These are phyloP conservation scores for Kodamaea sp. DNA, from an alignment of 1,139 yeast genomes.

Conservation along the genomic window DNA sequence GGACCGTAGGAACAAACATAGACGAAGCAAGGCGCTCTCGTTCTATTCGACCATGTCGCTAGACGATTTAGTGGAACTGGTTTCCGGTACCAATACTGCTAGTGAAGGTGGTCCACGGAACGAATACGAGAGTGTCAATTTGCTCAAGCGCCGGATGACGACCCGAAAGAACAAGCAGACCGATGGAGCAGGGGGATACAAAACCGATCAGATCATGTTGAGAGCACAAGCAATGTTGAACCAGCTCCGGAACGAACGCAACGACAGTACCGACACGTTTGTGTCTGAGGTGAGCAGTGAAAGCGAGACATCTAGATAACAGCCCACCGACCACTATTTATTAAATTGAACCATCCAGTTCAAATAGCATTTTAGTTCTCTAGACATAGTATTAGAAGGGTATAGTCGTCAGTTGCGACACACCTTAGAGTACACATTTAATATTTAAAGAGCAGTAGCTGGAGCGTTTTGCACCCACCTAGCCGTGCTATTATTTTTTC, in stretches of 20 bases:
- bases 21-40: conserved; percentile 39
- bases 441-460: too few species aligned
- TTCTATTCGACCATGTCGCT: conserved; percentile 33
- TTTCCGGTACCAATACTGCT: conserved; percentile 1
- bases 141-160: conserved; percentile 41
- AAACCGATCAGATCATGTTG: conserved; percentile 31
- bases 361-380: too few species aligned
- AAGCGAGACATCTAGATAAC: too few species aligned
- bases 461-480: too few species aligned
- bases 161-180: conserved; percentile 27
- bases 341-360: too few species aligned
- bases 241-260: conserved; percentile 28
- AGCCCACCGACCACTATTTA: too few species aligned
- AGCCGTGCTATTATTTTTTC: too few species aligned
- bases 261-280: conserved; percentile 6
- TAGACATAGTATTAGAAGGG: too few species aligned
- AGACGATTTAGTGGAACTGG: conserved; percentile 24
- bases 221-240: conserved; percentile 48
- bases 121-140: conserved; percentile 44
- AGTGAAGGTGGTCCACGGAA: conserved; percentile 4
- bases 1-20: conserved; percentile 23
- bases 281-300: conserved; percentile 5
- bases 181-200: conserved; percentile 15
- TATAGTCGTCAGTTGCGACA: too few species aligned
- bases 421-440: too few species aligned